A percentile compares a stretch with the other conserved stretches of the same genome.
These are phyloP conservation scores for Tilletia setariae DNA, from an alignment of 1,284 basidiomycete species.

Conservation along the genomic window DNA sequence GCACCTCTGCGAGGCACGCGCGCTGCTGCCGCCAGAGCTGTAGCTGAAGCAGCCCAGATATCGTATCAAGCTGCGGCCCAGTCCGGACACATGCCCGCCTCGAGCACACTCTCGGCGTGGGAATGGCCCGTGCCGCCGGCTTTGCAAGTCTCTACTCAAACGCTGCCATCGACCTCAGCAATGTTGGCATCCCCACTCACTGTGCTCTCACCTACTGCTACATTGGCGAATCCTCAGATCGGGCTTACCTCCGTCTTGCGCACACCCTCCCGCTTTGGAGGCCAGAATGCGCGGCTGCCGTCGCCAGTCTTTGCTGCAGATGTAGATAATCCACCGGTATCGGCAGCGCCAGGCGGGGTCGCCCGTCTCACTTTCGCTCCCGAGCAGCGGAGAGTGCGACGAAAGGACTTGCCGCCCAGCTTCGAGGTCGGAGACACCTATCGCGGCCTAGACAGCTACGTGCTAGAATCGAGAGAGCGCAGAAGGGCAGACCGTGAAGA, in stretches of 20 bases:
- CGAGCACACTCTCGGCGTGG: neutral
- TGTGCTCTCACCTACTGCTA: no score
- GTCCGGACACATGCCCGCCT: neutral
- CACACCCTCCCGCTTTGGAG: no score
- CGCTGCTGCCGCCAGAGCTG: neutral
- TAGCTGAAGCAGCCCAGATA: slow-evolving; percentile 9
- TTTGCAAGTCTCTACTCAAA: no score
- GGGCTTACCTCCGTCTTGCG: neutral
- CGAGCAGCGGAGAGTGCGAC: slow-evolving; percentile 37
- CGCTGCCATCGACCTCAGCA: no score
- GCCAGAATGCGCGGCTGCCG: neutral
- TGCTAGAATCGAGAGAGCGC: slow-evolving; percentile 36
- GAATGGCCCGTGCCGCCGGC: neutral
- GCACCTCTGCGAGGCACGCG: neutral
- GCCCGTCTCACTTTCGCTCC: slow-evolving; percentile 37
- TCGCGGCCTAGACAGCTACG: slow-evolving; percentile 46
- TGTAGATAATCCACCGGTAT: neutral
- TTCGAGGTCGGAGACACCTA: slow-evolving; percentile 47
- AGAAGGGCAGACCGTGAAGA: slow-evolving; percentile 24
- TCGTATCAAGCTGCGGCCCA: slow-evolving; percentile 3
- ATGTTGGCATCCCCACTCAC: no score
- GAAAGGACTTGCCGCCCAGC: slow-evolving; percentile 43
- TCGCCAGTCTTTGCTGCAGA: neutral
- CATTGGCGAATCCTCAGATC: neutral
- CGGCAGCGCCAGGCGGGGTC: neutral